Evolutionary conservation across 495 filamentous ascomycete species (phyloP), one percentile per base, ranked within the genome.

Genomic region (Podospora pseudocomata): DNA sequence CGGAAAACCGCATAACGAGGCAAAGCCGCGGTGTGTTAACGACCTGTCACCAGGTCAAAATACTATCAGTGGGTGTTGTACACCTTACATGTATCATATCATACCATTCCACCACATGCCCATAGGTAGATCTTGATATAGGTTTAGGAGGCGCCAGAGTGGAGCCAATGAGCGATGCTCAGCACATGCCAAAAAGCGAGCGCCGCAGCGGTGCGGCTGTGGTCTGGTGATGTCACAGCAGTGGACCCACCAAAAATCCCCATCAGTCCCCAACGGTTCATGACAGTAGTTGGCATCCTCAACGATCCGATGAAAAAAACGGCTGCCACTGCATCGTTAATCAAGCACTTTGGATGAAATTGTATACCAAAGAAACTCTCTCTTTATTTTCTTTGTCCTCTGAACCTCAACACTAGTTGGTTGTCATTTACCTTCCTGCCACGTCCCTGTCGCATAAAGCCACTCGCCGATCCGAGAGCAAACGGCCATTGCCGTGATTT

Each of bases 171-270:
- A 49, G 39, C 39, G 39, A 49, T 16, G 39, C 39, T 49, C 39
- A 49, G 39, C 39, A 49, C 39, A 49, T 49, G 39, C 39, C 39
- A 49, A 49, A 49, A 49, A 49, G 7, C 39, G 39, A 49, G 15
- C 7, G 15, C 23, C 23, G 23, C 23, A 23, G 23, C 39, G 9
- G 39, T 49, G 39, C 39, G 39, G 11, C 39, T n/a, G 30, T 28
- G 61, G 13, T 65, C 54, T 66, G 19, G 71, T 72, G 71, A 72
- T 72, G 71, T 72, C 71, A 72, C 71, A 64, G 60, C 61, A 56
- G 26, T 62, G 57, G 27, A 23, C 56, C 55, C 32, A 58, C 32
- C 64, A 28, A 62, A 62, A 62, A 13, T 32, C 60, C 27, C 60
- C 60, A 62, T 30, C 60, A 34, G 60, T 62, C 30, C 55, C 55